phyloP scores from a whole-genome alignment of 1,284 basidiomycete species.

The Marasmius fiardii region DNA sequence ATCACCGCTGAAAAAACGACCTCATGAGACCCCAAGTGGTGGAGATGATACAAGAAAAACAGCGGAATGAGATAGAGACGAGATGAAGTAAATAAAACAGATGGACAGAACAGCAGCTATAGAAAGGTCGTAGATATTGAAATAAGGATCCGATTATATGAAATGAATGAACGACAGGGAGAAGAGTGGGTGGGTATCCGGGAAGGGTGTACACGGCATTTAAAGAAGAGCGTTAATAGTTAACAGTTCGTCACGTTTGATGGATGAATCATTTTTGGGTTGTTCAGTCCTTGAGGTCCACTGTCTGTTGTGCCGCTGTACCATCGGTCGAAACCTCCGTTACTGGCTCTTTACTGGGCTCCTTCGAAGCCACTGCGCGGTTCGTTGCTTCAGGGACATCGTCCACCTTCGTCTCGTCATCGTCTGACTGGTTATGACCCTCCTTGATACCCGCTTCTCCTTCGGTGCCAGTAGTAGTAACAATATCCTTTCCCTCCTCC shows the following conservation, averaged over 20 bases:
- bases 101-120: neutral
- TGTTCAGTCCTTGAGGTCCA: neutral
- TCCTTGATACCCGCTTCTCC: neutral
- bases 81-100: neutral
- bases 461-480: slow-evolving; percentile 6
- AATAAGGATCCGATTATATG: too few species aligned
- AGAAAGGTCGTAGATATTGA: neutral
- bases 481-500: slow-evolving; percentile 17
- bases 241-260: too few species aligned
- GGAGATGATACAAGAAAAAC: neutral
- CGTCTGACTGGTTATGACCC: neutral
- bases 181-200: neutral
- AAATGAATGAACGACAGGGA: neutral
- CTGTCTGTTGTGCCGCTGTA: neutral
- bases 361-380: neutral
- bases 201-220: neutral
- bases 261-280: neutral
- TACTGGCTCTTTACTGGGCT: neutral
- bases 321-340: neutral
- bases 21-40: too few species aligned
- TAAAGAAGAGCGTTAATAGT: too few species aligned
- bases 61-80: neutral
- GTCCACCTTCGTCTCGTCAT: neutral
- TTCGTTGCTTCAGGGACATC: neutral
- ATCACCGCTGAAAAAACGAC: too few species aligned